A percentile compares a stretch with the other conserved stretches of the same genome.
These are phyloP conservation scores for Fraxinus pennsylvanica DNA, from an alignment of 257 asterid genomes.

Conservation along the genomic window DNA sequence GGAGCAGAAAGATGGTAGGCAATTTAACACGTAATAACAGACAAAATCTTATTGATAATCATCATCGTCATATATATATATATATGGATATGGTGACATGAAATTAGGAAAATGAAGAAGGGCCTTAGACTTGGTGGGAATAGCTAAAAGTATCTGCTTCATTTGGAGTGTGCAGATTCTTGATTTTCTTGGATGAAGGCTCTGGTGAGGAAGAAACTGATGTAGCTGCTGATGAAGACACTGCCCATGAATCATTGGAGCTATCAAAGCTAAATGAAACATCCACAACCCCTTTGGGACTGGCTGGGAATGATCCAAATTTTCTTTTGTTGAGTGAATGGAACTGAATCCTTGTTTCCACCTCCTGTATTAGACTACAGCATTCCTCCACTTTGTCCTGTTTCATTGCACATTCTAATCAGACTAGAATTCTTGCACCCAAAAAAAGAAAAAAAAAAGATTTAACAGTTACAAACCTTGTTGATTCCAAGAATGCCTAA, in stretches of 20 bases:
- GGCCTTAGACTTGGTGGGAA: neutral
- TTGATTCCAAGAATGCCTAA: constrained; percentile 62
- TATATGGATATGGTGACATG: too few relatives aligned
- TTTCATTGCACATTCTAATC: constrained; percentile 13
- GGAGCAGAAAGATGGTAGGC: constrained; percentile 40
- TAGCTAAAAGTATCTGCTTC: neutral
- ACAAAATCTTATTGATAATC: constrained; percentile 10
- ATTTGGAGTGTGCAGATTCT: constrained; percentile 21
- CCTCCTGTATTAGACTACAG: constrained; percentile 53
- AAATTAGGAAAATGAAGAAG: neutral
- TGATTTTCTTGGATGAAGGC: constrained; percentile 60
- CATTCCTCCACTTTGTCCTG: constrained; percentile 74
- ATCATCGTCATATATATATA: too few relatives aligned
- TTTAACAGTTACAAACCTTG: constrained; percentile 42
- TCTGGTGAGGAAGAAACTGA: constrained; percentile 75
- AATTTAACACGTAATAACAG: constrained; percentile 29
- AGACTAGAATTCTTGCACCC: neutral
- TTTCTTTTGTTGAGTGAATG: constrained; percentile 52
- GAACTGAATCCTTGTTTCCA: constrained; percentile 39
- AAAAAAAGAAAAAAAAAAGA: neutral
- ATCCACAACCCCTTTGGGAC: constrained; percentile 77
- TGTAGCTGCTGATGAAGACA: constrained; percentile 27
- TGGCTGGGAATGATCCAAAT: constrained; percentile 51
- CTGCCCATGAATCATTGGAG: constrained; percentile 55
- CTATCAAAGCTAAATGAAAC: constrained; percentile 56